Evolutionary conservation across 371 early-diverging fungal genomes (phyloP).

Genomic region (Mucor circinelloides): DNA sequence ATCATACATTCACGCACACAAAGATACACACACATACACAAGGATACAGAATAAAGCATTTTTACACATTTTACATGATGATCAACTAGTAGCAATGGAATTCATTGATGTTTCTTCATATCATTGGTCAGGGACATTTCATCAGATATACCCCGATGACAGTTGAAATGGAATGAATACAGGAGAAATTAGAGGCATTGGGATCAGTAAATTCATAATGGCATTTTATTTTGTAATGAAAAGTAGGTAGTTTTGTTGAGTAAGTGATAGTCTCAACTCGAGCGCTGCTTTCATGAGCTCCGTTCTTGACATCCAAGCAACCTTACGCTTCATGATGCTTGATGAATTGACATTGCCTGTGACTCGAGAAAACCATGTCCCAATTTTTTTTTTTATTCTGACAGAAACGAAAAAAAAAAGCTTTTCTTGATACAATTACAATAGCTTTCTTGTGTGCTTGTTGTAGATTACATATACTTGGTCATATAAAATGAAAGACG

Average conservation of each 20-base stretch:
- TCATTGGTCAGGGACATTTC: conserved; percentile 2
- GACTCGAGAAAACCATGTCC: conserved; percentile 7
- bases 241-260: not conserved
- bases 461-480: not conserved
- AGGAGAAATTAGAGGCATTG: not conserved
- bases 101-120: not conserved
- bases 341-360: not conserved
- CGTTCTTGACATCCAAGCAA: too few species aligned
- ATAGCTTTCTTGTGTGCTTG: not conserved
- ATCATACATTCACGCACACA: not conserved
- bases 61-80: not conserved
- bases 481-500: conserved; percentile 8
- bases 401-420: conserved; percentile 6
- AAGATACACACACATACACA: not conserved
- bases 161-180: not conserved
- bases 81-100: not conserved
- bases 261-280: too few species aligned
- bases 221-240: too few species aligned
- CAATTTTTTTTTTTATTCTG: conserved; percentile 6
- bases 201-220: not conserved
- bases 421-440: not conserved
- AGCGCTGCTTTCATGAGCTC: too few species aligned
- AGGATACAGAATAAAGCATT: not conserved
- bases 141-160: not conserved
- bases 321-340: too few species aligned